phyloP scores from a whole-genome alignment of 306 rosid species.

The Glycine tomentella region DNA sequence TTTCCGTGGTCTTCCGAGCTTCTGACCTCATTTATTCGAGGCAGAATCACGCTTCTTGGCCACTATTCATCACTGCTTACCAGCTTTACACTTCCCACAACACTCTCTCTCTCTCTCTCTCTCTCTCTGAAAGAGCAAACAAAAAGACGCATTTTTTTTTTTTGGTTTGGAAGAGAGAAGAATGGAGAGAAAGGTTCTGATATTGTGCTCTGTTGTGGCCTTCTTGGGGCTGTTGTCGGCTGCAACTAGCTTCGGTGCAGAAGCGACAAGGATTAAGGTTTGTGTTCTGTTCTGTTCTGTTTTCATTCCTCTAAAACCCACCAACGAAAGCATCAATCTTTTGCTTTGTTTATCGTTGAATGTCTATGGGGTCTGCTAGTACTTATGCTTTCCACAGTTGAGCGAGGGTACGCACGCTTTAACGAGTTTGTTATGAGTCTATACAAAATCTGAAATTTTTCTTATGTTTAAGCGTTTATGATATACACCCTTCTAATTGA shows the following conservation, averaged over 20 bases:
- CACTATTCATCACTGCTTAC: background rate
- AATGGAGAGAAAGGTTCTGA: constrained; percentile 73
- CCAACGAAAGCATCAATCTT: constrained; percentile 7
- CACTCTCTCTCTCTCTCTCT: too few species aligned
- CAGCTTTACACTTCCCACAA: constrained; percentile 1
- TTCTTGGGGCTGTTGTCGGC: constrained; percentile 77
- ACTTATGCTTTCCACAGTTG: too few species aligned
- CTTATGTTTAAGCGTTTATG: background rate
- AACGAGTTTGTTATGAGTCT: background rate
- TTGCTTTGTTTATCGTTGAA: background rate
- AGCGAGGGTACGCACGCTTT: too few species aligned
- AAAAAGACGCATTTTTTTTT: too few species aligned
- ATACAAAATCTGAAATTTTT: background rate
- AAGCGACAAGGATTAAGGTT: constrained; percentile 87
- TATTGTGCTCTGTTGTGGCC: constrained; percentile 64
- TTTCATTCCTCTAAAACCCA: background rate
- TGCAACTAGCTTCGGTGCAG: constrained; percentile 83
- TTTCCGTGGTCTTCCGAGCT: too few species aligned
- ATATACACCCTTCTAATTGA: background rate
- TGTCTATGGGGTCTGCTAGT: too few species aligned
- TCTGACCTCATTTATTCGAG: background rate
- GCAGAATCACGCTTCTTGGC: background rate
- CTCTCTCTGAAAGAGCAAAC: too few species aligned
- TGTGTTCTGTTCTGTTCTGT: background rate
- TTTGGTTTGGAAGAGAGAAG: background rate